Evolutionary conservation across 192 early-diverging fungal species (phyloP).

Genomic region (Jimgerdemannia lactiflua): DNA sequence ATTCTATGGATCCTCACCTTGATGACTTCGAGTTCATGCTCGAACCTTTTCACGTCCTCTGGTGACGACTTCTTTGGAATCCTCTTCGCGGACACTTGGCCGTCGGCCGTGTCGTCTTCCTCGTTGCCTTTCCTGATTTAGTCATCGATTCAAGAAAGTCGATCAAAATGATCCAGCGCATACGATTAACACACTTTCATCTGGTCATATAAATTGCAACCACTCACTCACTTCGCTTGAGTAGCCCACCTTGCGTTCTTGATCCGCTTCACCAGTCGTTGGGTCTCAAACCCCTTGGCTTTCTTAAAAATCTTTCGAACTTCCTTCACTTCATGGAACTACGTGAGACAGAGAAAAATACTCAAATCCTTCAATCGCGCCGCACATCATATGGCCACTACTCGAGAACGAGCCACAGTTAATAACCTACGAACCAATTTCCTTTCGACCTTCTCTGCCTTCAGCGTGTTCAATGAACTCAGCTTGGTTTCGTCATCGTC

Average conservation of each 20-base stretch:
- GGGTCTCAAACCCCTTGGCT: conserved; percentile 19
- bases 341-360: not conserved
- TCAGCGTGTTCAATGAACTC: conserved; percentile 3
- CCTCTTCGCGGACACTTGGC: not conserved
- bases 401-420: not conserved
- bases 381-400: not conserved
- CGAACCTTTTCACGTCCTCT: conserved; percentile 9
- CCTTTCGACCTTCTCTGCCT: conserved; percentile 19
- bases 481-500: not conserved
- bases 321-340: conserved; percentile 29
- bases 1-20: conserved; percentile 10
- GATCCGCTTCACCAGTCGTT: conserved; percentile 23
- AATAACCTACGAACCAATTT: conserved; percentile 24
- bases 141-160: not conserved
- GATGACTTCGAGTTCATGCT: conserved; percentile 21
- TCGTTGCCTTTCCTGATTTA: not conserved
- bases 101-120: not conserved
- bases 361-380: too few relatives aligned
- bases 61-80: conserved; percentile 4
- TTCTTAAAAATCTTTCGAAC: conserved; percentile 23
- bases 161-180: not conserved
- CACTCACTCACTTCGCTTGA: conserved; percentile 9
- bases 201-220: too few relatives aligned
- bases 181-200: not conserved
- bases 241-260: conserved; percentile 5